phyloP scores from a whole-genome alignment of 768 basidiomycete genomes.

The Tulasnella sp. region DNA sequence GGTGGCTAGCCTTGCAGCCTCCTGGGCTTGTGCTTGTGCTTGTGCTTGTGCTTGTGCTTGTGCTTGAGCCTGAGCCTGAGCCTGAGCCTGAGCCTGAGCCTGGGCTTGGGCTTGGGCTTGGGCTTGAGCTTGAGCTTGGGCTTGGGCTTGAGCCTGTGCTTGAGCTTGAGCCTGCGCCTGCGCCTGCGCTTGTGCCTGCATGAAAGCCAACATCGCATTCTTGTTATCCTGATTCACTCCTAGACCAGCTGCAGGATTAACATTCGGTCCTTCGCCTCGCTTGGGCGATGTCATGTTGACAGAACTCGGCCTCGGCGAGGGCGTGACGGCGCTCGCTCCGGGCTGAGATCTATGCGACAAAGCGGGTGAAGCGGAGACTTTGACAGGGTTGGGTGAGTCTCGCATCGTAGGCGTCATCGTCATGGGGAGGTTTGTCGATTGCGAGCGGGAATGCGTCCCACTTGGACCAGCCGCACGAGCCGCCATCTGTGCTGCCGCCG shows the following conservation, averaged over 20 bases:
- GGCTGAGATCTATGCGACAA: neutral
- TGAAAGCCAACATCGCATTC: neutral
- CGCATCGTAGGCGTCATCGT: neutral
- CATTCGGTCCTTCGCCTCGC: neutral
- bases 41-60: too few species aligned
- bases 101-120: neutral
- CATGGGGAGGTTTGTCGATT: slow-evolving; percentile 7
- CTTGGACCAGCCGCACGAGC: neutral
- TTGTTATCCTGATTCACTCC: neutral
- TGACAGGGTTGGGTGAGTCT: neutral
- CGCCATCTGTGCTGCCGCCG: neutral
- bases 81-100: neutral
- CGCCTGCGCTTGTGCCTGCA: neutral
- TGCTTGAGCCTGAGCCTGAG: too few species aligned
- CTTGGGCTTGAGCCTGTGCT: neutral
- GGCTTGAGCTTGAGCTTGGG: neutral
- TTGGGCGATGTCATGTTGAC: neutral
- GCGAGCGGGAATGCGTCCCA: neutral
- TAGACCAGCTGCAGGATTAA: neutral
- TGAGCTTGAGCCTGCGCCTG: neutral
- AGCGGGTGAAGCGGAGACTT: neutral
- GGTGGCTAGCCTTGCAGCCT: neutral
- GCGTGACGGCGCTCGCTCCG: neutral
- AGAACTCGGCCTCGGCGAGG: neutral
- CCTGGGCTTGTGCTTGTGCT: too few species aligned